phyloP scores from a whole-genome alignment of 257 asterid genomes.

The Handroanthus guayacan region DNA sequence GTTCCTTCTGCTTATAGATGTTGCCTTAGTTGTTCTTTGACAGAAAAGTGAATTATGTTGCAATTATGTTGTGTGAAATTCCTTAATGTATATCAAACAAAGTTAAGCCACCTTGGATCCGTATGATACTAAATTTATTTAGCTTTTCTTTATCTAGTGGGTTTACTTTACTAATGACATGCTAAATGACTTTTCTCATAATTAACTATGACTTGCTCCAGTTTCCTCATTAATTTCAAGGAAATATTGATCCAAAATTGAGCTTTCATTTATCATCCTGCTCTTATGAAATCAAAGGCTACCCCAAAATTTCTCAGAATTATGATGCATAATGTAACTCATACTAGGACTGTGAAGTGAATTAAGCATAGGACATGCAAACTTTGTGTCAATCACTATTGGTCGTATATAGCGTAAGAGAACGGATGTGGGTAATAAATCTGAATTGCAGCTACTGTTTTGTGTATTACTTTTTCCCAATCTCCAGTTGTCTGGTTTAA shows the following conservation, averaged over 20 bases:
- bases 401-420: not conserved
- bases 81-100: constrained; percentile 1
- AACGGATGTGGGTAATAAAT: not conserved
- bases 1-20: constrained; percentile 23
- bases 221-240: constrained; percentile 8
- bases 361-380: not conserved
- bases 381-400: constrained; percentile 2
- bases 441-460: not conserved
- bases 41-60: constrained; percentile 19
- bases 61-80: constrained; percentile 1
- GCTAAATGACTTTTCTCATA: not conserved
- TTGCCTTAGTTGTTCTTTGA: constrained; percentile 29
- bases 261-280: constrained; percentile 19
- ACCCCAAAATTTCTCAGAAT: not conserved
- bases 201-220: constrained; percentile 3
- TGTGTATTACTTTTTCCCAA: not conserved
- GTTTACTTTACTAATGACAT: constrained; percentile 8
- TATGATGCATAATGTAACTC: constrained; percentile 7
- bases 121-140: not conserved
- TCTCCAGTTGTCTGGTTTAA: not conserved
- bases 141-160: not conserved
- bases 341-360: constrained; percentile 22
- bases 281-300: not conserved
- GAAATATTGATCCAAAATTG: constrained; percentile 7
- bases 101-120: not conserved